Evolutionary conservation across 345 rosid genomes (phyloP).

Genomic region (Populus deltoides): DNA sequence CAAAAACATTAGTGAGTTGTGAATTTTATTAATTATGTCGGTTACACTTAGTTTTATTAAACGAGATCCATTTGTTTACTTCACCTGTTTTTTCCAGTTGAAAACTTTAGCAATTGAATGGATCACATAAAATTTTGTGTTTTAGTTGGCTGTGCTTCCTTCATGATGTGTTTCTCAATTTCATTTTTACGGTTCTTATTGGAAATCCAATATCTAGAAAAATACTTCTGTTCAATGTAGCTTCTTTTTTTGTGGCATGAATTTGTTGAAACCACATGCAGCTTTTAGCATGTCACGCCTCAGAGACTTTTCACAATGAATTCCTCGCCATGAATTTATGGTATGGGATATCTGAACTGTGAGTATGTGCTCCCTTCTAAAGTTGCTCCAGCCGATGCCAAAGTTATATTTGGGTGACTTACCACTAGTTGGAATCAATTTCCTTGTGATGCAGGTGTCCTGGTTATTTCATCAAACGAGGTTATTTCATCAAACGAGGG

Average conservation of each 20-base stretch:
- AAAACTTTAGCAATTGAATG: conserved; percentile 32
- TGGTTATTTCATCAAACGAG: neutral
- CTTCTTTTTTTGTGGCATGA: neutral
- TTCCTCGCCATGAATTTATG: neutral
- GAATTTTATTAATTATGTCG: conserved; percentile 43
- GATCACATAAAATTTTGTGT: conserved; percentile 33
- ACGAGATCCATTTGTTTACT: conserved; percentile 25
- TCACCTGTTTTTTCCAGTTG: conserved; percentile 14
- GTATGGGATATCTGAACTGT: neutral
- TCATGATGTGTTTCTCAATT: conserved; percentile 10
- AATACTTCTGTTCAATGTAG: neutral
- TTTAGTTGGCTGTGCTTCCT: conserved; percentile 25
- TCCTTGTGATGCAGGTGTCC: conserved; percentile 13
- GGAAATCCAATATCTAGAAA: neutral
- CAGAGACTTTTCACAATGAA: neutral
- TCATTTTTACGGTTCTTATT: neutral
- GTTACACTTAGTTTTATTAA: conserved; percentile 36
- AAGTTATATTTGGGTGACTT: neutral
- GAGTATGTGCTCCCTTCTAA: neutral
- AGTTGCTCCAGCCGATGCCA: neutral
- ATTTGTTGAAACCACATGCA: conserved; percentile 6
- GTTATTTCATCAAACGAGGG: neutral
- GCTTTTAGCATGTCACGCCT: neutral
- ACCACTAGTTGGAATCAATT: conserved; percentile 8
- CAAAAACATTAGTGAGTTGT: conserved; percentile 42